Evolutionary conservation across 768 basidiomycete species (phyloP), one percentile per base, ranked within the genome.

Genomic region (Paxillus ammoniavirescens): DNA sequence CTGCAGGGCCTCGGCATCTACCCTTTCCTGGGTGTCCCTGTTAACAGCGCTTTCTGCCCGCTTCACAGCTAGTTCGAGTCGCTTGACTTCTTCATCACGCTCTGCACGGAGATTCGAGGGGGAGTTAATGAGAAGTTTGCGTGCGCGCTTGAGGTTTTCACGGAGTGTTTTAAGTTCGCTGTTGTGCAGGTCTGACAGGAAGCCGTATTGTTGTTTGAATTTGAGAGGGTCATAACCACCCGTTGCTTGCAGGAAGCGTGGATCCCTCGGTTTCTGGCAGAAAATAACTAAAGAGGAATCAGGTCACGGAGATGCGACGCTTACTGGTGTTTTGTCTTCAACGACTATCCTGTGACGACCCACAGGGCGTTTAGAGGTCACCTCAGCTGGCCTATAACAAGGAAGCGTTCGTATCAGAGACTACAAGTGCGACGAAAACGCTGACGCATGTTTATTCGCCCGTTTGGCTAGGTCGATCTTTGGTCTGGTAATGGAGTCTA

Each of bases 361-460:
- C 14, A 95, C 90, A 1, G 91, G 91, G 61, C 80, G 81, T 69
- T 94, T 97, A 0, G 93, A 92, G 14, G 89, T 87, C 49, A 91
- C 75, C 60, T 93, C 92, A 31, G 74, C 78, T 1, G 94, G 94
- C 1, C 94, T 95, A 47, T 28, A 42, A 23, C 41, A 17, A 6
- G 23, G 38, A 23, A 54, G 38, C 13, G 59, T 47, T 45, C 26
- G 38, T 21, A 42, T 52, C 18, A 31, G 10, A 38, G 7, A 13
- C 44, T 14, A n/a, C 38, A 37, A 55, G 35, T 30, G 36, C 13
- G n/a, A 28, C 4, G 21, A 13, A 42, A 26, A 13, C 23, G 79
- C 92, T 57, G 71, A 95, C 94, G 95, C 92, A 72, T 96, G 87
- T 64, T 98, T 97, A 65, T 80, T 82, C 5, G 78, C 67, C 41